Evolutionary conservation across 306 rosid species (phyloP).

Genomic region (Betula pendula): DNA sequence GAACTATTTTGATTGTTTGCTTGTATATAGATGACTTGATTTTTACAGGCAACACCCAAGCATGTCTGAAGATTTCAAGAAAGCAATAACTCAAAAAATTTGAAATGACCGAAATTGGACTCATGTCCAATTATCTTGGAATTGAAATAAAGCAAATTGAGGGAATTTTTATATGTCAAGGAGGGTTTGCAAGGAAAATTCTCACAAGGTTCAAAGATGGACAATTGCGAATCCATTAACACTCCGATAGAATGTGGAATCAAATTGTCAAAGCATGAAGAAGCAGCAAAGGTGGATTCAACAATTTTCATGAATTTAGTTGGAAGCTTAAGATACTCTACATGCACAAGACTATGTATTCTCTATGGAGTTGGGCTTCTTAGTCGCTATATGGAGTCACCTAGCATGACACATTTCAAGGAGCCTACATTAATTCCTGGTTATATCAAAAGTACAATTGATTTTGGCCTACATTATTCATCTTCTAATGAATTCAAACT

Average conservation of each 20-base stretch:
- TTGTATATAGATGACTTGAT: not conserved
- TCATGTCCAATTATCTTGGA: too few relatives aligned
- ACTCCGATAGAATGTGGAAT: not conserved
- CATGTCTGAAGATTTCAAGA: not conserved
- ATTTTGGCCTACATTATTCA: not conserved
- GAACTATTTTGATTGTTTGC: not conserved
- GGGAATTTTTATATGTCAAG: not conserved
- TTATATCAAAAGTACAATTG: not conserved
- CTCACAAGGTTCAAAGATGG: slow-evolving; percentile 15
- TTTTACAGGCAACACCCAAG: not conserved
- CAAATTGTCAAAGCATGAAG: too few relatives aligned
- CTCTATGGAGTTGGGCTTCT: not conserved
- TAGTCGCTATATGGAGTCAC: not conserved
- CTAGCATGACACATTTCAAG: not conserved
- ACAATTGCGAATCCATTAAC: not conserved
- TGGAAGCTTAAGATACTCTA: not conserved
- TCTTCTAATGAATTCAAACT: not conserved
- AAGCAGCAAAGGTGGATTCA: not conserved
- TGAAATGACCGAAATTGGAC: too few relatives aligned
- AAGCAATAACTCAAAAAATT: too few relatives aligned
- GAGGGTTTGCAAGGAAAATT: not conserved
- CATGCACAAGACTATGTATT: not conserved
- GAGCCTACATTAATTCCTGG: not conserved
- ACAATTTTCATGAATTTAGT: not conserved
- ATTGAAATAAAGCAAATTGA: not conserved